phyloP scores from a whole-genome alignment of 345 rosid species.

The Eucalyptus guilfoylei region DNA sequence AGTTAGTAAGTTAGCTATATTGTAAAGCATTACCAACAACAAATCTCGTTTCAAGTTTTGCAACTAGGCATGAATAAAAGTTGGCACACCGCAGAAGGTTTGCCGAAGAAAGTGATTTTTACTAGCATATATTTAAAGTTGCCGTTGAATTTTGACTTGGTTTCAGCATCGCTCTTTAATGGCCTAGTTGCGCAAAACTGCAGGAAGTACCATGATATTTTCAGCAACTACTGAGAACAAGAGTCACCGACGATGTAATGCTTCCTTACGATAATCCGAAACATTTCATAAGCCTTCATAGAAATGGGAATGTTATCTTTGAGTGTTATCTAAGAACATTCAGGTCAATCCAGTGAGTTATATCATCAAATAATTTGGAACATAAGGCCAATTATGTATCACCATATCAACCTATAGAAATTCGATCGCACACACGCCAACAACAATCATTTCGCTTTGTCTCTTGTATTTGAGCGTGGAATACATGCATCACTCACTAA shows the following conservation, averaged over 20 bases:
- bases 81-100: not conserved
- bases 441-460: too few species aligned
- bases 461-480: too few species aligned
- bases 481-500: too few species aligned
- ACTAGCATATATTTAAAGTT: rapidly evolving
- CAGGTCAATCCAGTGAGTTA: not conserved
- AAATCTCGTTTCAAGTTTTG: not conserved
- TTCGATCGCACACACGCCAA: not conserved
- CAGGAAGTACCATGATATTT: not conserved
- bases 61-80: not conserved
- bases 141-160: not conserved
- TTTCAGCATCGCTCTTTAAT: not conserved
- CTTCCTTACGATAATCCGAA: not conserved
- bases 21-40: not conserved
- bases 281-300: not conserved
- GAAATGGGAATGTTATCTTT: not conserved
- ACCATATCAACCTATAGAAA: not conserved
- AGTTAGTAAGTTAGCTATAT: not conserved
- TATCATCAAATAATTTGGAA: not conserved
- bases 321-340: not conserved
- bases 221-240: not conserved
- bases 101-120: not conserved
- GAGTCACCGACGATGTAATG: not conserved
- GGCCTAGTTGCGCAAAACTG: not conserved
- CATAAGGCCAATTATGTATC: not conserved